phyloP scores from a whole-genome alignment of 1,139 yeast genomes.

The Blastobotrys petasosporus region DNA sequence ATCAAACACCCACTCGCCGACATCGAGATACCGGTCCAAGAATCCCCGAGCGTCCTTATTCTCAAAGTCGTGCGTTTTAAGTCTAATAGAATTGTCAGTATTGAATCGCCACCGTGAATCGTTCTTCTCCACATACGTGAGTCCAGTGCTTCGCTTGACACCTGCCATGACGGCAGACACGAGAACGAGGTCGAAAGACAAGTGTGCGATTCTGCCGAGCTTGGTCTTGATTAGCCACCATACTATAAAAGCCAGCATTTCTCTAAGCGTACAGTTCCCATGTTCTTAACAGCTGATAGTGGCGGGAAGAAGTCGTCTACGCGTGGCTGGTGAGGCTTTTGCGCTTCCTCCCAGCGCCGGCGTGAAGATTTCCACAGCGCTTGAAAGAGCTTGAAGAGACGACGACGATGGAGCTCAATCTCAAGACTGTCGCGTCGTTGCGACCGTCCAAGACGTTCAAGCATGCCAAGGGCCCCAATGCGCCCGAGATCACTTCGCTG shows the following conservation, averaged over 20 bases:
- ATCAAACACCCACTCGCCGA: slow-evolving; percentile 84
- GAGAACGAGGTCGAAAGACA: slow-evolving; percentile 65
- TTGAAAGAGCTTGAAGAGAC: neutral
- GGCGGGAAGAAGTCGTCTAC: neutral
- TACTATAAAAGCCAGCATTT: neutral
- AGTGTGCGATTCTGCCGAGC: slow-evolving; percentile 45
- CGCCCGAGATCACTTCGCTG: slow-evolving; percentile 62
- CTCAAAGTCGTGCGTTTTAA: slow-evolving; percentile 35
- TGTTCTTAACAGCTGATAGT: neutral
- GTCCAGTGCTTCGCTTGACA: slow-evolving; percentile 79
- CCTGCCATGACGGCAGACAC: slow-evolving; percentile 86
- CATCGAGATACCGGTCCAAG: slow-evolving; percentile 60
- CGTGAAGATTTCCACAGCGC: too few species aligned
- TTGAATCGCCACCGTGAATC: neutral
- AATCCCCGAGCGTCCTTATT: slow-evolving; percentile 52
- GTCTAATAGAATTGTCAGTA: slow-evolving; percentile 17
- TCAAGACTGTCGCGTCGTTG: slow-evolving; percentile 38
- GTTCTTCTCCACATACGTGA: slow-evolving; percentile 41
- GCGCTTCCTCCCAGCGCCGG: too few species aligned
- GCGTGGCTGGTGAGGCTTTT: too few species aligned
- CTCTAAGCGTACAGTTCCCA: slow-evolving; percentile 17
- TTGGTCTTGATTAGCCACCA: slow-evolving; percentile 7
- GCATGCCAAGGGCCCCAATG: slow-evolving; percentile 41
- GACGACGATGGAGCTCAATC: neutral
- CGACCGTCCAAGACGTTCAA: slow-evolving; percentile 54